Percentiles rank a stretch among this genome's conserved stretches.
phyloP scores from a whole-genome alignment of 192 early-diverging fungal genomes.

The Spizellomyces sp. region DNA sequence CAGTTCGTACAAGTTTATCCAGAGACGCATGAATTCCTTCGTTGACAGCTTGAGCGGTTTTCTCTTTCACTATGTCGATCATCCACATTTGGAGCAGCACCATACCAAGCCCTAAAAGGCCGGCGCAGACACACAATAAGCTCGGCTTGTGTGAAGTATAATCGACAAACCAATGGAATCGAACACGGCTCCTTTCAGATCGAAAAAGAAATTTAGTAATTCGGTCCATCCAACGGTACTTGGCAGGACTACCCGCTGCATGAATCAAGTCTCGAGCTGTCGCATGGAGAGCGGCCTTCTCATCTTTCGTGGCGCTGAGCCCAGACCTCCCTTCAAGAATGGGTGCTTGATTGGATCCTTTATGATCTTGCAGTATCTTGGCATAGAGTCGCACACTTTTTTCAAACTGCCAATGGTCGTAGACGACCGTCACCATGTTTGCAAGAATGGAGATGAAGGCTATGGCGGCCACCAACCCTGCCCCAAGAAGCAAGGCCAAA shows the following conservation, averaged over 20 bases:
- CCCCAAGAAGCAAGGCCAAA: slow-evolving; percentile 4
- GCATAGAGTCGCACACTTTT: slow-evolving; percentile 1
- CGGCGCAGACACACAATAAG: slow-evolving; percentile 16
- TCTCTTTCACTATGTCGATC: neutral
- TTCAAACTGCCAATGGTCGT: slow-evolving; percentile 18
- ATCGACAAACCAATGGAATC: slow-evolving; percentile 31
- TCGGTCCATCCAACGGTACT: slow-evolving; percentile 4
- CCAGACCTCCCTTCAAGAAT: neutral
- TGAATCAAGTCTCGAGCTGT: slow-evolving; percentile 16
- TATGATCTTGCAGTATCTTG: slow-evolving; percentile 2
- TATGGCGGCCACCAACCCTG: slow-evolving; percentile 1
- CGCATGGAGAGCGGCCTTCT: neutral
- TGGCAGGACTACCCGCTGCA: slow-evolving; percentile 3
- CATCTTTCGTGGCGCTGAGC: neutral
- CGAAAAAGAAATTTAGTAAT: neutral
- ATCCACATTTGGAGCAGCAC: slow-evolving; percentile 17
- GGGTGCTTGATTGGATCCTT: neutral
- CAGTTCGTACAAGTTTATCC: neutral
- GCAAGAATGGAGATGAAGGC: slow-evolving; percentile 3
- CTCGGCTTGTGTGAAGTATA: slow-evolving; percentile 27
- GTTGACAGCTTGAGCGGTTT: slow-evolving; percentile 2
- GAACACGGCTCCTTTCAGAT: slow-evolving; percentile 8
- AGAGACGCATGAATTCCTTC: neutral
- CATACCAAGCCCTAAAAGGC: slow-evolving; percentile 16
- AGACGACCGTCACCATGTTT: slow-evolving; percentile 4